These are phyloP conservation scores for Spathaspora passalidarum DNA, from an alignment of 805 yeast species.

Conservation along the genomic window DNA sequence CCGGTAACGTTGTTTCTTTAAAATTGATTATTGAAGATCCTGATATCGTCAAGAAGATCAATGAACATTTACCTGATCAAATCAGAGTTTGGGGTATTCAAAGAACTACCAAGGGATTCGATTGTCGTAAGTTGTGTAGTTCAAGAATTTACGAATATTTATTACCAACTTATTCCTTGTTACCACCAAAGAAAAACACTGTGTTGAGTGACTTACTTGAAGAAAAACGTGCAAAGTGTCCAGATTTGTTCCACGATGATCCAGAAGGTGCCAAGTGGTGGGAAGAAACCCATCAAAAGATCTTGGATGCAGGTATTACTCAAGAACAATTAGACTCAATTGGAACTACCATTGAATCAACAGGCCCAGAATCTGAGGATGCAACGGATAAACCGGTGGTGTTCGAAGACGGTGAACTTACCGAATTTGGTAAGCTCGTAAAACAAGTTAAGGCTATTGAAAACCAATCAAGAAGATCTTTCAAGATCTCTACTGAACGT, in stretches of 20 bases:
- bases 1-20: conserved; percentile 84
- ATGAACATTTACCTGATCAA: conserved; percentile 73
- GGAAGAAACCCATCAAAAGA: conserved; percentile 45
- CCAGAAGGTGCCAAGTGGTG: conserved; percentile 75
- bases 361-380: conserved; percentile 13
- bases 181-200: conserved; percentile 85
- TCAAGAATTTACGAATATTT: conserved; percentile 94
- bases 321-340: conserved; percentile 7
- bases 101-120: conserved; percentile 86
- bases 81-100: conserved; percentile 92
- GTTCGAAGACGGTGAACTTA: conserved; percentile 32
- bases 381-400: neutral
- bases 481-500: conserved; percentile 61
- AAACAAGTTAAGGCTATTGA: conserved; percentile 61
- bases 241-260: conserved; percentile 61
- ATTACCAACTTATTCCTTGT: conserved; percentile 84
- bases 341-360: conserved; percentile 1
- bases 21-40: conserved; percentile 83
- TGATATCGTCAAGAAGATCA: conserved; percentile 70
- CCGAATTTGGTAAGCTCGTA: conserved; percentile 37
- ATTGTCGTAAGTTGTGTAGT: conserved; percentile 92
- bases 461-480: conserved; percentile 62
- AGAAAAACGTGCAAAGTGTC: conserved; percentile 49
- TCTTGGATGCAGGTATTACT: conserved; percentile 19
- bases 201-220: conserved; percentile 58